Conservation (phyloP, 805 yeast genomes). For the Candida andamanensis region DNA sequence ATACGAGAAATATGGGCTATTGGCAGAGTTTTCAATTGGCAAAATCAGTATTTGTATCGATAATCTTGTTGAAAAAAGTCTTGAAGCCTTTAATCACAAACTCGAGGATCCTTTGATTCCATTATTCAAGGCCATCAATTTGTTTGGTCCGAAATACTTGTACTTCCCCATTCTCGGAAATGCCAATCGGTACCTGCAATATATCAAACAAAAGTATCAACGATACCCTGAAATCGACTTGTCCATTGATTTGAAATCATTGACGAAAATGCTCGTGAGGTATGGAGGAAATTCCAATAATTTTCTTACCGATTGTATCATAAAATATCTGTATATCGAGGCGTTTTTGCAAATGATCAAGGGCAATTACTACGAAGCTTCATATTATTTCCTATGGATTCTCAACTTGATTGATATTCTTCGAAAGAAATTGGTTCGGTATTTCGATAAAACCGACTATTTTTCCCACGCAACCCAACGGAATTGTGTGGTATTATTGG, state of each 20-base stretch:
- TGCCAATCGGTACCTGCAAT: neutral
- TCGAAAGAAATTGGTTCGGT: slow-evolving; percentile 3
- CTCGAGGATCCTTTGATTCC: slow-evolving; percentile 2
- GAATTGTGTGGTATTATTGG: slow-evolving; percentile 9
- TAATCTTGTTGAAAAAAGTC: slow-evolving; percentile 4
- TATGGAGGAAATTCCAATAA: slow-evolving; percentile 1
- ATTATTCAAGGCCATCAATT: slow-evolving; percentile 3
- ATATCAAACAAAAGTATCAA: slow-evolving; percentile 7
- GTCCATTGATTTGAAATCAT: slow-evolving; percentile 7
- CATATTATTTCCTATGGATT: slow-evolving; percentile 16
- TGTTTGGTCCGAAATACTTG: slow-evolving; percentile 5
- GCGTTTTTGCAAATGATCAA: slow-evolving; percentile 15
- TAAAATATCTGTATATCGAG: slow-evolving; percentile 14
- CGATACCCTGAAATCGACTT: slow-evolving; percentile 15
- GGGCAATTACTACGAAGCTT: slow-evolving; percentile 14
- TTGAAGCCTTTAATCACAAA: slow-evolving; percentile 1
- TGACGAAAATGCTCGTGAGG: slow-evolving; percentile 8
- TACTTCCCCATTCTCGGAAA: slow-evolving; percentile 1
- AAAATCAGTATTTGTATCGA: slow-evolving; percentile 11
- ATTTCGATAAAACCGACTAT: slow-evolving; percentile 10
- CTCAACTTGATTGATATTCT: slow-evolving; percentile 10
- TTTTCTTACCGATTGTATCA: slow-evolving; percentile 6
- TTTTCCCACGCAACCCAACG: slow-evolving; percentile 11
- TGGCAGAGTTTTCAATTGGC: slow-evolving; percentile 17
- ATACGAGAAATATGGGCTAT: slow-evolving; percentile 12